Evolutionary conservation across 2,329 filamentous ascomycete genomes (phyloP), one percentile per base, ranked within the genome.

Genomic region (Pseudogymnoascus sp.): DNA sequence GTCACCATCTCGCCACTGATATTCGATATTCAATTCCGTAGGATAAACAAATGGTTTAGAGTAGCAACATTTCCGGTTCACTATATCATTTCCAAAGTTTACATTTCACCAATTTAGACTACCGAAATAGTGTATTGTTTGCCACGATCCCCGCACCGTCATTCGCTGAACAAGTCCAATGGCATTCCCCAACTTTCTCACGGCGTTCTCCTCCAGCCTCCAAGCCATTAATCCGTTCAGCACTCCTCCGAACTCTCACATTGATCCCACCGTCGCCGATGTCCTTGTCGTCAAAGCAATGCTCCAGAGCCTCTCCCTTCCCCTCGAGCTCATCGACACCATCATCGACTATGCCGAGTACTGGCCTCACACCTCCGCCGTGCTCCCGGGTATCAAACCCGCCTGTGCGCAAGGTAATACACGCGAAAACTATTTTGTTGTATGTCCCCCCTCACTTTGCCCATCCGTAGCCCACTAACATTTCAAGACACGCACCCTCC

Each of bases 341-440:
- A 79, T 88, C 53, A 72, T 87, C 62, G 84, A 88, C 68, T 71
- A 76, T 28, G 85, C 84, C 62, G 84, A 87, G 72, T 88, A 87
- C 72, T 88, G 85, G 85, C 80, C 80, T 12, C 80, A 81, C 66
- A 72, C 74, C 0, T 69, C 74, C 59, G 63, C 21, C 61, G 9
- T 23, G 25, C 34, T 59, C 70, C 12, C 60, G 40, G 23, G 40
- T 63, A 8, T 34, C 16, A 21, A 14, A 5, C n/a, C 49, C 11
- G 49, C 49, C n/a, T 31, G 5, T 31, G 46, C 46, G 25, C 43
- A 49, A 3, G 46, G 46, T 31, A 16, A 23, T 2, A 6, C n/a
- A 7, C 31, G 59, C 8, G 76, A 79, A 66, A 70, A 81, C 64
- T 60, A 68, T 36, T 77, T 82, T 28, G 28, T 81, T n/a, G 78